Conservation (phyloP, 2,329 filamentous ascomycete species). For the Aspergillus cejpii region DNA sequence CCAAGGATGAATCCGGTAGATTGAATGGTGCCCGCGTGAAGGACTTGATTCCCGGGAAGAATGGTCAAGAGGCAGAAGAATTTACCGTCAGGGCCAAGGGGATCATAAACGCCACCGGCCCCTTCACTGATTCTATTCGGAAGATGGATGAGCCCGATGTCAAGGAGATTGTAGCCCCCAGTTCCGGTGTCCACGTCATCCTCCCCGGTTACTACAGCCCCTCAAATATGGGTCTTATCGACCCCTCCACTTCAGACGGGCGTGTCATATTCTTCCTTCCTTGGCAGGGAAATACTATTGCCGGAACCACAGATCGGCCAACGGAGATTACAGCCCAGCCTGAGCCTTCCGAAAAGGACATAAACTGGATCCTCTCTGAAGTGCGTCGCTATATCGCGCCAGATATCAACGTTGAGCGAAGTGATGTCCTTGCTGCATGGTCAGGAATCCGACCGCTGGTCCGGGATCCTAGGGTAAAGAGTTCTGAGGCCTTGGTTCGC, state of each 20-base stretch:
- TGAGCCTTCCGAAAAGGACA: conserved; percentile 72
- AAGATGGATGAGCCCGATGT: conserved; percentile 71
- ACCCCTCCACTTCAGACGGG: conserved; percentile 78
- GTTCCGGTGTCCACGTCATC: conserved; percentile 78
- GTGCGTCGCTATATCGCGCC: conserved; percentile 74
- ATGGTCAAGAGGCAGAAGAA: conserved; percentile 56
- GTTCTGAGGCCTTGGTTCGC: conserved; percentile 79
- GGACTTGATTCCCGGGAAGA: conserved; percentile 60
- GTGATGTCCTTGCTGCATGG: conserved; percentile 86
- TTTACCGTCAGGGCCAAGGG: conserved; percentile 71
- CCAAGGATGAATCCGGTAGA: conserved; percentile 66
- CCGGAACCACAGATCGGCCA: conserved; percentile 77
- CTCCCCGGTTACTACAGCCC: conserved; percentile 83
- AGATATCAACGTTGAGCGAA: conserved; percentile 75
- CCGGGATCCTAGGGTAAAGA: conserved; percentile 75
- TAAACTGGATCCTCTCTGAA: conserved; percentile 80
- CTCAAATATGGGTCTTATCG: conserved; percentile 78
- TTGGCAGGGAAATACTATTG: conserved; percentile 89
- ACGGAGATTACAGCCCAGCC: conserved; percentile 67
- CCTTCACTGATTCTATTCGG: conserved; percentile 77
- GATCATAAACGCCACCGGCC: conserved; percentile 81
- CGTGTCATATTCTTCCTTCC: conserved; percentile 89
- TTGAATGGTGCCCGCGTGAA: conserved; percentile 67
- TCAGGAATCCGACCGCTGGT: conserved; percentile 81
- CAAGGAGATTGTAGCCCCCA: conserved; percentile 75